Evolutionary conservation across 2,329 filamentous ascomycete species (phyloP).

Genomic region (Penicillium occitanis): DNA sequence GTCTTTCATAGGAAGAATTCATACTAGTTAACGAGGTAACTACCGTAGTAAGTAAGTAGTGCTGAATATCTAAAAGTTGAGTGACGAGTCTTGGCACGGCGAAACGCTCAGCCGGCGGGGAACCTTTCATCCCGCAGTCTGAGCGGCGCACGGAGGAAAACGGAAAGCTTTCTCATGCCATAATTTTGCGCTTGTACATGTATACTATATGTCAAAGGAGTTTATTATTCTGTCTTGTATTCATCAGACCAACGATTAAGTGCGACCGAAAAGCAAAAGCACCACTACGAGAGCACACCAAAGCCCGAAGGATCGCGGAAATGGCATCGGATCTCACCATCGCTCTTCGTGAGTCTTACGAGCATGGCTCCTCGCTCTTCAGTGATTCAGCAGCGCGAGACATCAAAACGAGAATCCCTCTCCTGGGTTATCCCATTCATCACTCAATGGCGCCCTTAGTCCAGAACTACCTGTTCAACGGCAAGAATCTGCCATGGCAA

Average conservation of each 20-base stretch:
- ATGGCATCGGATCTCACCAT: conserved; percentile 18
- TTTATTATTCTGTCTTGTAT: neutral
- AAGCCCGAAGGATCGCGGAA: neutral
- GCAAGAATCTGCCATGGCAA: conserved; percentile 19
- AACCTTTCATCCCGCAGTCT: conserved; percentile 1
- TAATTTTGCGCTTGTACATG: neutral
- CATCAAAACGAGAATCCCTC: conserved; percentile 8
- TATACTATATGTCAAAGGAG: neutral
- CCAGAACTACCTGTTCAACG: conserved; percentile 19
- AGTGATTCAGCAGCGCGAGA: conserved; percentile 7
- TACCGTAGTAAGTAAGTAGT: too few relatives aligned
- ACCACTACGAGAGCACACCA: neutral
- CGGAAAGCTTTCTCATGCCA: neutral
- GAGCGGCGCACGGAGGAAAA: neutral
- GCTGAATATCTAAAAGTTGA: neutral
- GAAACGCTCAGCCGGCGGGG: conserved; percentile 11
- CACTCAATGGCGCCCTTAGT: conserved; percentile 20
- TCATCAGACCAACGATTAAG: neutral
- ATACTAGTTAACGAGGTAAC: neutral
- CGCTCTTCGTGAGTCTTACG: conserved; percentile 17
- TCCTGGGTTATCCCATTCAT: conserved; percentile 20
- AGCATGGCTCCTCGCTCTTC: conserved; percentile 15
- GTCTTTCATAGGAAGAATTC: neutral
- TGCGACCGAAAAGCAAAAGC: neutral
- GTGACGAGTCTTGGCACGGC: conserved; percentile 6